A percentile compares a stretch with the other conserved stretches of the same genome.
phyloP scores from a whole-genome alignment of 768 basidiomycete species.

The Leccinum variicolor region DNA sequence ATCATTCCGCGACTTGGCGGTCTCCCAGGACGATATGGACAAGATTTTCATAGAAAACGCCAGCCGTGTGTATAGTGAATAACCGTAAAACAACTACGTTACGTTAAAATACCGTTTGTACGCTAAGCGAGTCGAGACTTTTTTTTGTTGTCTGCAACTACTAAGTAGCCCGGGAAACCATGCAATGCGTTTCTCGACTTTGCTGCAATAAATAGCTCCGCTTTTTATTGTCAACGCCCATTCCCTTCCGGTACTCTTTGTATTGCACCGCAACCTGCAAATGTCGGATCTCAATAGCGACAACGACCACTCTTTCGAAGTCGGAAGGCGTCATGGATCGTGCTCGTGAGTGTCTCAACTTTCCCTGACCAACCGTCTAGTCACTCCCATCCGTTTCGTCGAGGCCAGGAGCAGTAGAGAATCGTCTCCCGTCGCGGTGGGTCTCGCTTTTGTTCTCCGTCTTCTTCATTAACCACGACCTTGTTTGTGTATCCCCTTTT shows the following conservation, averaged over 20 bases:
- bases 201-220: neutral
- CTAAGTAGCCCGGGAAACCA: neutral
- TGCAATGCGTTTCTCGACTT: constrained; percentile 5
- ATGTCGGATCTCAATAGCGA: constrained; percentile 17
- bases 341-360: constrained; percentile 28
- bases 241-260: neutral
- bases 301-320: constrained; percentile 22
- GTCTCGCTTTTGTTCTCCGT: constrained; percentile 14
- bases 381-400: constrained; percentile 7
- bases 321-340: constrained; percentile 37
- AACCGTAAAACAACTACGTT: neutral
- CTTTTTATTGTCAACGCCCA: neutral
- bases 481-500: neutral
- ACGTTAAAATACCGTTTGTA: neutral
- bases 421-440: constrained; percentile 48
- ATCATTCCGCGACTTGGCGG: constrained; percentile 72
- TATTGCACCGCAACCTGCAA: neutral
- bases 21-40: constrained; percentile 75
- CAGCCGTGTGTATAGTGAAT: constrained; percentile 36
- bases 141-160: neutral
- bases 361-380: neutral
- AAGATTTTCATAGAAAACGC: constrained; percentile 65
- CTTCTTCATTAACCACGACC: neutral
- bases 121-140: neutral
- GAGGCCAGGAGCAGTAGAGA: constrained; percentile 52